Conservation (phyloP, 192 early-diverging fungal genomes). For the Podila epicladia region DNA sequence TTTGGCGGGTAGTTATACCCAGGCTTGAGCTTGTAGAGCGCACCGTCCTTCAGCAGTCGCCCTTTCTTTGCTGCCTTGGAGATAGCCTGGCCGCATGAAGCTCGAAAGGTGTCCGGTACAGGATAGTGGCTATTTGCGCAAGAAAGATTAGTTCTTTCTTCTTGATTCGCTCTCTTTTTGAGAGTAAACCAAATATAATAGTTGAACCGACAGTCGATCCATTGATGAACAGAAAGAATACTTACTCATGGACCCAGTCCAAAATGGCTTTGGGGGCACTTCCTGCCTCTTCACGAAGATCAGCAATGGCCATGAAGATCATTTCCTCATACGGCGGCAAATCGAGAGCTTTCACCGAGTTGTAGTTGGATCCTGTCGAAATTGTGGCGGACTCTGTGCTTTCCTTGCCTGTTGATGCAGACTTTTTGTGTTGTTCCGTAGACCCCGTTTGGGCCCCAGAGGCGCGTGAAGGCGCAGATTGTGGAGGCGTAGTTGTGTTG, state of each 20-base stretch:
- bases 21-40: slow-evolving; percentile 58
- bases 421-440: too few species aligned
- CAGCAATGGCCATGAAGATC: slow-evolving; percentile 57
- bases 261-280: slow-evolving; percentile 55
- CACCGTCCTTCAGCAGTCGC: slow-evolving; percentile 53
- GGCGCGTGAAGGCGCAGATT: not conserved
- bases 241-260: slow-evolving; percentile 59
- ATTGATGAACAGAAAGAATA: not conserved
- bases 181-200: too few species aligned
- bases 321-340: slow-evolving; percentile 62
- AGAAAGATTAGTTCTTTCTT: not conserved
- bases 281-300: slow-evolving; percentile 50
- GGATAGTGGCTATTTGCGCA: slow-evolving; percentile 46
- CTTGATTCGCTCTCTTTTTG: too few species aligned
- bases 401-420: too few species aligned
- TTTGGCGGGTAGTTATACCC: slow-evolving; percentile 52
- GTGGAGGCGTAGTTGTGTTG: not conserved
- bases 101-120: slow-evolving; percentile 54
- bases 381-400: too few species aligned
- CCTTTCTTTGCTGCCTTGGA: slow-evolving; percentile 62
- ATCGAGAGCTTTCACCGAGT: slow-evolving; percentile 39
- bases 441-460: not conserved
- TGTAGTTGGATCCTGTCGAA: not conserved
- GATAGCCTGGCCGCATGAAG: slow-evolving; percentile 58
- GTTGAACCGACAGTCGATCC: not conserved